Conservation (phyloP, 2,329 filamentous ascomycete genomes). For the Furcasterigmium furcatum region DNA sequence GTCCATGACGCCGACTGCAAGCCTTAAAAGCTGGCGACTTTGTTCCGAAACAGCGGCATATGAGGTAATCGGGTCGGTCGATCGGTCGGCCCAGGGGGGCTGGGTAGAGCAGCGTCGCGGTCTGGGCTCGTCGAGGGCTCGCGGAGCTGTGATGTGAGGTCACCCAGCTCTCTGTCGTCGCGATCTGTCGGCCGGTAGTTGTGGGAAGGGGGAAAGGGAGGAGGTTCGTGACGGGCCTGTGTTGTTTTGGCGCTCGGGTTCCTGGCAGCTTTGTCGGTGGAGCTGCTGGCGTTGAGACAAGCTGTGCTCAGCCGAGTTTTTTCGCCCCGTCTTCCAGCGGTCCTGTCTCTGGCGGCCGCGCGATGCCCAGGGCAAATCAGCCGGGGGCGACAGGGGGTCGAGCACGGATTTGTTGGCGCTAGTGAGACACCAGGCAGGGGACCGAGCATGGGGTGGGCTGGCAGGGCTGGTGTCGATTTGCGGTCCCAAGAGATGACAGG, state of each 20-base stretch:
- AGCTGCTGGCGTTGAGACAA: conserved; percentile 4
- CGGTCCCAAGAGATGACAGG: background rate
- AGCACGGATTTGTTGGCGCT: conserved; percentile 14
- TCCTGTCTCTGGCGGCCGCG: conserved; percentile 10
- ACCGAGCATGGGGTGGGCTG: conserved; percentile 1
- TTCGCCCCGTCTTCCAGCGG: conserved; percentile 1
- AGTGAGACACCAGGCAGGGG: conserved; percentile 11
- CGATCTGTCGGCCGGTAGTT: background rate
- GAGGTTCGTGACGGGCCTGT: background rate
- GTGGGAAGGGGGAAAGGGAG: background rate
- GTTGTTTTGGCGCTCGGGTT: conserved; percentile 4
- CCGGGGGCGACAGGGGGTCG: conserved; percentile 7
- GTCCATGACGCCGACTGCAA: conserved; percentile 20
- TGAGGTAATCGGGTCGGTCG: background rate
- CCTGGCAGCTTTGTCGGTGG: conserved; percentile 3
- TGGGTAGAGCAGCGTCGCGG: too few relatives aligned
- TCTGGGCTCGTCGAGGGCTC: too few relatives aligned
- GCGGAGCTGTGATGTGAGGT: too few relatives aligned
- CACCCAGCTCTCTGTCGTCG: background rate
- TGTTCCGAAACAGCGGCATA: background rate
- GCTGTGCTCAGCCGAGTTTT: conserved; percentile 5
- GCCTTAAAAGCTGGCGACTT: background rate
- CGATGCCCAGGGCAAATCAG: conserved; percentile 12
- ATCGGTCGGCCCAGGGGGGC: background rate
- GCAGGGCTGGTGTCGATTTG: background rate